Conservation (phyloP, 179 eudicot species). For the Sideroxylon spinosum region DNA sequence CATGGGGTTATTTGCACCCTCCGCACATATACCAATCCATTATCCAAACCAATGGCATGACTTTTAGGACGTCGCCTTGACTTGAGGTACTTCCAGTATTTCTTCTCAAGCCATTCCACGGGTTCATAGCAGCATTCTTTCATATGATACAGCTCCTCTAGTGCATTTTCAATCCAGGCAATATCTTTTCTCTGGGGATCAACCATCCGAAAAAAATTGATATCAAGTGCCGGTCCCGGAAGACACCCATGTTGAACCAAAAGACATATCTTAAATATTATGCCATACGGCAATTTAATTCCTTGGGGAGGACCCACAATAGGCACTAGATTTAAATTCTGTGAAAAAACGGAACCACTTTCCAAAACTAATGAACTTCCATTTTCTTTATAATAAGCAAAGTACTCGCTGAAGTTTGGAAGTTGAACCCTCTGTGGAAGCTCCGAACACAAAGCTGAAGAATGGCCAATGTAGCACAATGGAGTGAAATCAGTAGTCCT, state of each 20-base stretch:
- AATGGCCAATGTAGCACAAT: constrained; percentile 55
- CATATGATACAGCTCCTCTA: constrained; percentile 51
- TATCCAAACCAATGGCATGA: constrained; percentile 54
- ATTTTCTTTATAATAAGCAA: constrained; percentile 47
- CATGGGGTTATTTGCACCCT: constrained; percentile 79
- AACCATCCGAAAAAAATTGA: constrained; percentile 51
- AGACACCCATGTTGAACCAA: constrained; percentile 81
- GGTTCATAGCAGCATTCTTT: constrained; percentile 89
- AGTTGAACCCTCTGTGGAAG: constrained; percentile 38
- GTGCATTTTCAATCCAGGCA: constrained; percentile 47
- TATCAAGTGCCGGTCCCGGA: constrained; percentile 65
- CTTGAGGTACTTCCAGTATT: constrained; percentile 36
- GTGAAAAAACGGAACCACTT: constrained; percentile 44
- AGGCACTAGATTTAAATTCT: constrained; percentile 52
- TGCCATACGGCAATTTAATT: constrained; percentile 48
- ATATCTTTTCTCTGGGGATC: constrained; percentile 47
- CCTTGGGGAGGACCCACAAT: constrained; percentile 53
- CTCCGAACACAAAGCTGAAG: constrained; percentile 59
- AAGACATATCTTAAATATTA: constrained; percentile 59
- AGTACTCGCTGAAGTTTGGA: constrained; percentile 51
- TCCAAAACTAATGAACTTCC: constrained; percentile 35
- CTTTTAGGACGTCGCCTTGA: constrained; percentile 36
- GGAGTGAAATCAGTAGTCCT: constrained; percentile 71
- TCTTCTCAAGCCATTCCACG: constrained; percentile 53
- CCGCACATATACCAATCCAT: constrained; percentile 71